phyloP scores from a whole-genome alignment of 2,329 filamentous ascomycete genomes.

The Decorospora gaudefroyi region DNA sequence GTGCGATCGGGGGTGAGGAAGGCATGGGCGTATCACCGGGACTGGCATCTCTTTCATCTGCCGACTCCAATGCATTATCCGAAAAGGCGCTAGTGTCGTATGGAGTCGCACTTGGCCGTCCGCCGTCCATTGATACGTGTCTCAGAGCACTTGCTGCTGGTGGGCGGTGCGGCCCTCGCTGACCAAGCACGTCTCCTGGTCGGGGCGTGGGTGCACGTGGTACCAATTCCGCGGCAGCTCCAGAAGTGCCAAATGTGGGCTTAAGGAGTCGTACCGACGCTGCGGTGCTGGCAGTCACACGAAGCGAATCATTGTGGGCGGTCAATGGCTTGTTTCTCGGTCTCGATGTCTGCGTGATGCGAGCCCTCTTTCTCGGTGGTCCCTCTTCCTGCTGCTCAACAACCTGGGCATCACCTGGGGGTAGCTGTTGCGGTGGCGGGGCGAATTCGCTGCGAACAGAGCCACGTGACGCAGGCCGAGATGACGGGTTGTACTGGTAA shows the following conservation, averaged over 20 bases:
- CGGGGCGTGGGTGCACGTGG: slow-evolving; percentile 78
- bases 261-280: slow-evolving; percentile 84
- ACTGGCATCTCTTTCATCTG: slow-evolving; percentile 54
- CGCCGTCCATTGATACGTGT: slow-evolving; percentile 62
- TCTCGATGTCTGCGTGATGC: slow-evolving; percentile 72
- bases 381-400: slow-evolving; percentile 54
- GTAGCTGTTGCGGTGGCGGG: slow-evolving; percentile 25
- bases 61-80: slow-evolving; percentile 52
- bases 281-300: slow-evolving; percentile 88
- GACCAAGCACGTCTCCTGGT: slow-evolving; percentile 53
- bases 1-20: slow-evolving; percentile 83
- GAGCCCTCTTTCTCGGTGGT: slow-evolving; percentile 75
- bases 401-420: slow-evolving; percentile 27
- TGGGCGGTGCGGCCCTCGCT: slow-evolving; percentile 39
- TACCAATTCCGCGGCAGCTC: slow-evolving; percentile 67
- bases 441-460: slow-evolving; percentile 44
- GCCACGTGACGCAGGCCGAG: slow-evolving; percentile 47
- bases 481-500: slow-evolving; percentile 40
- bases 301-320: slow-evolving; percentile 74
- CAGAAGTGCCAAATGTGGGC: slow-evolving; percentile 63
- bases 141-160: slow-evolving; percentile 58
- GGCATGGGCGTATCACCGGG: slow-evolving; percentile 73
- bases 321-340: slow-evolving; percentile 74
- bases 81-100: slow-evolving; percentile 45
- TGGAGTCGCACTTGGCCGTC: slow-evolving; percentile 39